Evolutionary conservation across 2,329 filamentous ascomycete species (phyloP), one percentile per base, ranked within the genome.

Genomic region (Zymoseptoria pseudotritici): DNA sequence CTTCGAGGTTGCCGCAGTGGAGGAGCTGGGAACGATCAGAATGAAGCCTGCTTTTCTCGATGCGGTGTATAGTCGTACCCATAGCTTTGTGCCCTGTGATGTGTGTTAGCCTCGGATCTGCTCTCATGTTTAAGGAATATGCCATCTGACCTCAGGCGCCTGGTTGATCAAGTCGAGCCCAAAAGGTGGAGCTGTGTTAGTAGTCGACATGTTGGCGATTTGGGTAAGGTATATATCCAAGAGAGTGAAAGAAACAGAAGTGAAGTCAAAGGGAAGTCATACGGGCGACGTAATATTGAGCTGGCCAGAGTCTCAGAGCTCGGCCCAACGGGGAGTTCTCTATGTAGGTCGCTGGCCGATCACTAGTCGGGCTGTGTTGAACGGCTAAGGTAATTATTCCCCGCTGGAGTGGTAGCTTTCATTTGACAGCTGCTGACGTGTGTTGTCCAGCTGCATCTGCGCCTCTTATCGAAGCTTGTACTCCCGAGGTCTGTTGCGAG

Each of bases 21-120:
- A 75, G 69, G 3, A 73, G 54, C 72, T 73, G 56, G 22, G 7
- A 10, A 17, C 13, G 29, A 13, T 20, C 46, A 8, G 22, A 17
- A 63, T 20, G 53, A 24, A 46, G n/a, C 31, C n/a, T 50, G 22
- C 13, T 21, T 60, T 21, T n/a, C 22, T 21, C 10, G 8, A 21
- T 55, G 20, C 13, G 21, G 13, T 2, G 53, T 21, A 2, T 3
- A 1, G 26, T 19, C 58, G n/a, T 22, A 72, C 71, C 71, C 71
- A 74, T 64, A 74, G 56, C 58, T 74, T 75, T 2, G 72, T 75
- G 51, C 71, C 72, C 71, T 73, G 49, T 29, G 5, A 53, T 50
- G 21, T 3, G 13, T 52, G 20, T 54, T 1, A 54, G 58, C 51
- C 56, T 54, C 46, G n/a, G 36, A n/a, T 20, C 17, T 20, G n/a